phyloP scores from a whole-genome alignment of 495 filamentous ascomycete genomes.

The Podospora australis region DNA sequence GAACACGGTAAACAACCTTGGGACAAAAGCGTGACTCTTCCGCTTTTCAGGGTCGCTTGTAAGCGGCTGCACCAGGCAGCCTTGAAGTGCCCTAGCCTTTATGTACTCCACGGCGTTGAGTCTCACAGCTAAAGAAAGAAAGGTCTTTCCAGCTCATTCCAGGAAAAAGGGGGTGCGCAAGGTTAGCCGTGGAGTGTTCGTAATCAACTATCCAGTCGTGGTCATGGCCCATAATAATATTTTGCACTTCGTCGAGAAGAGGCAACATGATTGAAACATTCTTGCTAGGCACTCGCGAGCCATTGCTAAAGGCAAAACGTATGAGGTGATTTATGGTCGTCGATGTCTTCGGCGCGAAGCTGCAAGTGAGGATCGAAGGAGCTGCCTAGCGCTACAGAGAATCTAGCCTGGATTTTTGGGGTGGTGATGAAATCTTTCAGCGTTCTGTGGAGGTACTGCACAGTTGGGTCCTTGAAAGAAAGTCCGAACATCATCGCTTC shows the following conservation, averaged over 20 bases:
- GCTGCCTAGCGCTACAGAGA: not conserved
- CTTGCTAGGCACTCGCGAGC: too few relatives aligned
- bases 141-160: not conserved
- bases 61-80: not conserved
- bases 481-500: not conserved
- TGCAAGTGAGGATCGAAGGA: not conserved
- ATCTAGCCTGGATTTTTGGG: not conserved
- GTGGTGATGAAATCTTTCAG: not conserved
- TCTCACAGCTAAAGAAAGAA: not conserved
- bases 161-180: too few relatives aligned
- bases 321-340: too few relatives aligned
- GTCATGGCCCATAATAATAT: too few relatives aligned
- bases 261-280: too few relatives aligned
- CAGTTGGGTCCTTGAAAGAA: not conserved
- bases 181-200: too few relatives aligned
- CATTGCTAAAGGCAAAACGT: too few relatives aligned
- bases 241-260: too few relatives aligned
- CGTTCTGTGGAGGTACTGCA: not conserved
- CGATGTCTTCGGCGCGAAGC: not conserved
- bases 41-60: too few relatives aligned
- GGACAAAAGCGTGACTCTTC: too few relatives aligned
- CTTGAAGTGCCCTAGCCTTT: not conserved
- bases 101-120: not conserved
- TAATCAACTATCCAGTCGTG: too few relatives aligned
- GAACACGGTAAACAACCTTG: too few relatives aligned